Evolutionary conservation across 2,329 filamentous ascomycete genomes (phyloP).

Genomic region (Trichoderma atrobrunneum): DNA sequence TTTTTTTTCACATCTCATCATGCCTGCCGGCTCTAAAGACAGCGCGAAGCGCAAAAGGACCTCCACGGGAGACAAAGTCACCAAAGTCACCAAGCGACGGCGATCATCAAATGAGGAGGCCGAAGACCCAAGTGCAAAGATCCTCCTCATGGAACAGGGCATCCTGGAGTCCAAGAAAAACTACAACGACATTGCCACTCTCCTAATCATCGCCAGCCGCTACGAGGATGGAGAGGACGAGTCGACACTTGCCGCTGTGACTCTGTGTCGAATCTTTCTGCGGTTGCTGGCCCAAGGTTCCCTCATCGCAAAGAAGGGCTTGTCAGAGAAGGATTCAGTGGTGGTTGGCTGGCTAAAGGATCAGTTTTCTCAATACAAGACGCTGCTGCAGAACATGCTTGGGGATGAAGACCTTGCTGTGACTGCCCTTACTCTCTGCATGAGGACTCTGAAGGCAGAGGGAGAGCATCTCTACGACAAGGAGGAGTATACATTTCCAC

Average conservation of each 20-base stretch:
- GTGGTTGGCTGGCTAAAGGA: constrained; percentile 78
- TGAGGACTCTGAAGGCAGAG: constrained; percentile 82
- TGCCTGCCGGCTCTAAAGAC: constrained; percentile 24
- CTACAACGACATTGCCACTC: constrained; percentile 82
- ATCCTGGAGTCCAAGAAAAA: constrained; percentile 84
- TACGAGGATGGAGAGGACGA: constrained; percentile 49
- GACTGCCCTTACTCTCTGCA: constrained; percentile 72
- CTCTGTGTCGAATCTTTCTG: constrained; percentile 83
- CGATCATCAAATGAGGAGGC: constrained; percentile 47
- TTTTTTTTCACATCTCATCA: constrained; percentile 4
- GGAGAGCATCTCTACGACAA: constrained; percentile 59
- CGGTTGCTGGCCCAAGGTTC: constrained; percentile 72
- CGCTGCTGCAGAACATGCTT: constrained; percentile 60
- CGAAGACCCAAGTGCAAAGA: constrained; percentile 59
- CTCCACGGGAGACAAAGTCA: constrained; percentile 33
- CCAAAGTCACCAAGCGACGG: constrained; percentile 47
- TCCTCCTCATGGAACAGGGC: constrained; percentile 73
- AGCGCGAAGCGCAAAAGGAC: constrained; percentile 53
- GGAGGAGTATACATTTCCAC: constrained; percentile 67
- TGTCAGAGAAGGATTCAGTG: constrained; percentile 69
- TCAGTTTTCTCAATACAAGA: constrained; percentile 68
- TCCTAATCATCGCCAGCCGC: constrained; percentile 59
- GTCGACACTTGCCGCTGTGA: constrained; percentile 68
- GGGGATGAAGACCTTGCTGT: constrained; percentile 61
- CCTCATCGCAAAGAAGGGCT: constrained; percentile 62